Conservation (phyloP, 2,329 filamentous ascomycete species). For the Verticillium isaacii region DNA sequence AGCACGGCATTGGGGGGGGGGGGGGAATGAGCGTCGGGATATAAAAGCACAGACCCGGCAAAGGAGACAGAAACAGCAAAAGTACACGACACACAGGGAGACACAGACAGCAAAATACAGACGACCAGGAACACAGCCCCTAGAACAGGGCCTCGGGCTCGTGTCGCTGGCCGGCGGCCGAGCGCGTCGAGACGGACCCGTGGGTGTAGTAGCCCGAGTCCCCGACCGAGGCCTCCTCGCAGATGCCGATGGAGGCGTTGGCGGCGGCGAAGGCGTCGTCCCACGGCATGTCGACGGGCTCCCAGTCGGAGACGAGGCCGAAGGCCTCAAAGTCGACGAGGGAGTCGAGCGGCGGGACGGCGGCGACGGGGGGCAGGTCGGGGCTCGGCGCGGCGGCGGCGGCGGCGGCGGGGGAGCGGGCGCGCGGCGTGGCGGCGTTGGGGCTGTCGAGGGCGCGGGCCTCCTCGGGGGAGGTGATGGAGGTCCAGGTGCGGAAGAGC, state of each 20-base stretch:
- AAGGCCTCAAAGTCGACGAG: no score
- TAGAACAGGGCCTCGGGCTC: no score
- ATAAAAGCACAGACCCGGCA: no score
- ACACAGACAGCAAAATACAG: no score
- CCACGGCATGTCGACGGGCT: not conserved
- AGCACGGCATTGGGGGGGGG: no score
- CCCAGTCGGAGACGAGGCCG: not conserved
- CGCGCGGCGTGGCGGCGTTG: not conserved
- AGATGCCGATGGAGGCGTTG: not conserved
- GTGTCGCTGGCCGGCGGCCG: not conserved
- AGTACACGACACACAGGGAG: no score
- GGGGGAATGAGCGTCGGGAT: no score
- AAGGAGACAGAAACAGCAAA: no score
- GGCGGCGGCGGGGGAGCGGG: not conserved
- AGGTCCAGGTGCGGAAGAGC: slow-evolving; percentile 15
- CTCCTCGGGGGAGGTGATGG: slow-evolving; percentile 8
- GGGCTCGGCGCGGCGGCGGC: not conserved
- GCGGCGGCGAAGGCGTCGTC: not conserved
- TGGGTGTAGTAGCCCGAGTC: not conserved
- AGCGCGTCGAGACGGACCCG: not conserved
- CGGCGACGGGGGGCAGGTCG: not conserved
- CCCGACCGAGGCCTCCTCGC: not conserved
- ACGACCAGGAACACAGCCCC: no score
- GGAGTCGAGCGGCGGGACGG: no score
- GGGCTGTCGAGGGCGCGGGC: slow-evolving; percentile 1